Percentiles rank a stretch among this genome's conserved stretches.
Evolutionary conservation across 2,329 filamentous ascomycete species (phyloP).

Genomic region (Talaromyces sp.): DNA sequence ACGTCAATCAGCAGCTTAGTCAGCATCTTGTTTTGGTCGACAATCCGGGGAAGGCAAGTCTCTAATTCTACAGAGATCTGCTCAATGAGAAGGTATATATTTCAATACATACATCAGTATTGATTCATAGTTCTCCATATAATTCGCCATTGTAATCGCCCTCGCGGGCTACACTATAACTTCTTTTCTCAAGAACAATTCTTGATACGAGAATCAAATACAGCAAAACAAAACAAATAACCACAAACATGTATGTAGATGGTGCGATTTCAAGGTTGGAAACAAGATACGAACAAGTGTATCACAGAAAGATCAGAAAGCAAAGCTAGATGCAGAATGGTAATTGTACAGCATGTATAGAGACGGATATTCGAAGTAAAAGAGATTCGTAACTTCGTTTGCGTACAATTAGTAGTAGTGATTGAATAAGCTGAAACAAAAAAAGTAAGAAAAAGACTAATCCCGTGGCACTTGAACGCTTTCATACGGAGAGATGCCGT

Average conservation of each 20-base stretch:
- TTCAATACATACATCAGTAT: too few species aligned
- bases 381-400: constrained; percentile 17
- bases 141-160: constrained; percentile 10
- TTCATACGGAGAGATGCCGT: constrained; percentile 29
- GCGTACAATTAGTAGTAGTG: constrained; percentile 3
- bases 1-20: neutral
- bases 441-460: neutral
- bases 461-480: constrained; percentile 25
- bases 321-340: constrained; percentile 4
- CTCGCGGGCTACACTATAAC: constrained; percentile 19
- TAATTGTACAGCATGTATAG: constrained; percentile 12
- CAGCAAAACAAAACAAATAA: neutral
- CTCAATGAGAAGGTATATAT: neutral
- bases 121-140: neutral
- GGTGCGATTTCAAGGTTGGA: neutral
- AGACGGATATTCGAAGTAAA: constrained; percentile 12
- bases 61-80: neutral
- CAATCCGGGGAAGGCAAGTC: neutral
- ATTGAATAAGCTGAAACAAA: neutral
- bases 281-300: constrained; percentile 7
- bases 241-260: neutral
- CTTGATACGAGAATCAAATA: neutral
- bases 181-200: constrained; percentile 3
- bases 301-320: neutral
- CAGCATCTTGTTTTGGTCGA: neutral